Base-by-base conservation (phyloP, 768 basidiomycete species). In the Sarcodon sp. region DNA sequence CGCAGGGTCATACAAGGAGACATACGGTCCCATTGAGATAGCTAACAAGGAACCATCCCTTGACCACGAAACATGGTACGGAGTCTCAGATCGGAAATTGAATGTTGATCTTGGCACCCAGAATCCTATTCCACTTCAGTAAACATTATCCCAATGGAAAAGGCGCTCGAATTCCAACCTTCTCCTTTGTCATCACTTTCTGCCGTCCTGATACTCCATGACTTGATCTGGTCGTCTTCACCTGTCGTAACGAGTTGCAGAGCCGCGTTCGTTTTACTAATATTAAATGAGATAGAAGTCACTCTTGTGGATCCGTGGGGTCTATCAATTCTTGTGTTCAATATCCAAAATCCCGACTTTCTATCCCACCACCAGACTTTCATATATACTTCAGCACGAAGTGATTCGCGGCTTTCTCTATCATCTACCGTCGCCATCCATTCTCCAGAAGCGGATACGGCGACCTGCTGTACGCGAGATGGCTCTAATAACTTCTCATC, bases 351-450 rank as follows among this genome's bases (percentile, higher is more conserved):
- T 44, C 70, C 68, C 49, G 69, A 65, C 53, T 74, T 79, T 38
- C 66, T 68, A 58, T 83, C 77, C 88, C 91, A 94, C 48, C 66
- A 68, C 94, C 96, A 99, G 33, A 97, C 64, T 67, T 98, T 98
- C 48, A 99, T 72, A 59, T 83, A 83, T 32, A 82, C 70, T 64
- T 83, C 90, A 27, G 68, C 68, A 53, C 71, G 78, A 63, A 80
- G 80, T 10, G 67, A 69, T 18, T 76, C 77, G 38, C 84, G 80
- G 5, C 75, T 80, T 48, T 78, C 72, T 47, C 92, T 75, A 32
- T 66, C 64, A 64, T 99, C 94, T 21, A 89, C 63, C 1, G 94
- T 93, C 5, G 91, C 91, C 79, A 99, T 79, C 93, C 94, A 98
- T 43, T 77, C 71, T 8, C 83, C 83, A n/a, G 67, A 69, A 1